These are phyloP conservation scores for Erodium chrysanthum DNA, from an alignment of 441 rosid species.

Conservation along the genomic window DNA sequence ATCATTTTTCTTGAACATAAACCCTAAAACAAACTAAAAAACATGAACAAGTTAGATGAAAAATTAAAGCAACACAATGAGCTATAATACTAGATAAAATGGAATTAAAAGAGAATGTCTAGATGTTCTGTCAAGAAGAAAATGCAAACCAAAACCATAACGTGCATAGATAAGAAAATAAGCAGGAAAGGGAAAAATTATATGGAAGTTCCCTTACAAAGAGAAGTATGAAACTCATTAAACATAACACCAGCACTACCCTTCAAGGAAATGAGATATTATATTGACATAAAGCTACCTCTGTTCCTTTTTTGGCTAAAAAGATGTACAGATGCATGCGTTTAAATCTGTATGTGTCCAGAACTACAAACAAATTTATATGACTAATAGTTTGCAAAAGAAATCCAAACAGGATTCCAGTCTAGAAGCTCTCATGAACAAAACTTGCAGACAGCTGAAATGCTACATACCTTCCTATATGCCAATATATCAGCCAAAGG, in stretches of 20 bases:
- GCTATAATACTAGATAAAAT: too few relatives aligned
- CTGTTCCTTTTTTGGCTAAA: background rate
- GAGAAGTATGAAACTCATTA: background rate
- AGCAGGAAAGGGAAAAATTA: background rate
- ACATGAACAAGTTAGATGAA: background rate
- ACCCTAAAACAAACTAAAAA: background rate
- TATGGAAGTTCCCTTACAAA: background rate
- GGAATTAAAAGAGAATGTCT: too few relatives aligned
- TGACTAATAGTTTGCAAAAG: background rate
- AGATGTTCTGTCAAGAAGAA: background rate
- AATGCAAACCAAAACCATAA: background rate
- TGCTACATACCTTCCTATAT: conserved; percentile 61
- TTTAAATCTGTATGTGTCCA: background rate
- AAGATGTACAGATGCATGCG: background rate
- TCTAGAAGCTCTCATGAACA: background rate
- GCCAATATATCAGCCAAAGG: conserved; percentile 91
- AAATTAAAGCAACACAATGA: background rate
- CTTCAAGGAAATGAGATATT: background rate
- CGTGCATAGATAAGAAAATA: background rate
- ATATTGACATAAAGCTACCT: background rate
- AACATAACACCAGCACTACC: background rate
- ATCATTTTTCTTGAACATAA: background rate
- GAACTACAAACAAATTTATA: background rate
- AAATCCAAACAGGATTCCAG: background rate
- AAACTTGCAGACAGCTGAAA: background rate